phyloP scores from a whole-genome alignment of 805 yeast genomes.

The Yamadazyma kitorensis region DNA sequence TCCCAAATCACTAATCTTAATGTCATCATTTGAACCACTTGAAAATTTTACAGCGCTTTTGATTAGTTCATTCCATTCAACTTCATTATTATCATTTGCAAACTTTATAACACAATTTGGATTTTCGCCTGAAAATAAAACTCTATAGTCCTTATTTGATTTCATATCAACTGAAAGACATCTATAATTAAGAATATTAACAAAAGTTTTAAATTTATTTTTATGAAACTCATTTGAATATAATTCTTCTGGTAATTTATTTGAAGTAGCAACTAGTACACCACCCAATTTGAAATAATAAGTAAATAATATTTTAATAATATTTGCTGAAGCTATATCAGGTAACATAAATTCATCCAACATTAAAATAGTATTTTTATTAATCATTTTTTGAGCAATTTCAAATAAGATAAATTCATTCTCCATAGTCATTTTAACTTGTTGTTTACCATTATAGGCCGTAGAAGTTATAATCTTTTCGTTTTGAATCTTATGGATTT shows the following conservation, averaged over 20 bases:
- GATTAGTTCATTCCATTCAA: constrained; percentile 35
- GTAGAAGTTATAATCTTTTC: constrained; percentile 37
- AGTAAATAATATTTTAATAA: constrained; percentile 60
- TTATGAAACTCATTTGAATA: constrained; percentile 65
- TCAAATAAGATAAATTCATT: constrained; percentile 66
- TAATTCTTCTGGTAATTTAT: constrained; percentile 67
- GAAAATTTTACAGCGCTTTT: constrained; percentile 15
- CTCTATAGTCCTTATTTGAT: constrained; percentile 55
- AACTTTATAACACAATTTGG: constrained; percentile 33
- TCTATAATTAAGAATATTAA: constrained; percentile 52
- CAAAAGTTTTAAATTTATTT: constrained; percentile 55
- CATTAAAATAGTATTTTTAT: constrained; percentile 54
- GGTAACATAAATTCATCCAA: constrained; percentile 78
- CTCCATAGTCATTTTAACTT: constrained; percentile 39
- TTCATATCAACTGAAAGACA: constrained; percentile 65
- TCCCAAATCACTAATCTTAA: constrained; percentile 13
- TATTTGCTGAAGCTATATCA: constrained; percentile 71
- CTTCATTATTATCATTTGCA: constrained; percentile 20
- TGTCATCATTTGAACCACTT: not conserved
- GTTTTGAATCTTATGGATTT: constrained; percentile 54
- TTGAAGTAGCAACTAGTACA: constrained; percentile 70
- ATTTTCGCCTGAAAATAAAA: constrained; percentile 18
- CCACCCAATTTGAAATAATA: constrained; percentile 74
- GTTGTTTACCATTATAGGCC: constrained; percentile 14
- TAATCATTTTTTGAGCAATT: constrained; percentile 62